phyloP scores from a whole-genome alignment of 2,329 filamentous ascomycete genomes.

The Pseudohalonectria lignicola region DNA sequence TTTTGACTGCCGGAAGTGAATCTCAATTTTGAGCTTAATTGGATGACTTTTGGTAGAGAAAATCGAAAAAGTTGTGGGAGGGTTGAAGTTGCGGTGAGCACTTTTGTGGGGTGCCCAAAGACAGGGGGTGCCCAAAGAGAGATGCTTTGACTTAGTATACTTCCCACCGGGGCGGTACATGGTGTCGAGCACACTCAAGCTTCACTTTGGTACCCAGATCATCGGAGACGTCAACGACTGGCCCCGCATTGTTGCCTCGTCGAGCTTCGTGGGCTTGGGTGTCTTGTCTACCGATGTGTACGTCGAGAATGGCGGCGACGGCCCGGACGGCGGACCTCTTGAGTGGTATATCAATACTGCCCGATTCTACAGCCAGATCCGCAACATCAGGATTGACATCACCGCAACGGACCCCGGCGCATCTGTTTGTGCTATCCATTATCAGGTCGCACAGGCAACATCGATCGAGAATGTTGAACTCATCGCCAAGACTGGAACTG shows the following conservation, averaged over 20 bases:
- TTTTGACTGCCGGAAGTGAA: no score
- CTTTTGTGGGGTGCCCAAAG: no score
- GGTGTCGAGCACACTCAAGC: not conserved
- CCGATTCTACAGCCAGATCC: slow-evolving; percentile 42
- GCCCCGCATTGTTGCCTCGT: not conserved
- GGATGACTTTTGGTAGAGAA: no score
- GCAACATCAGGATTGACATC: slow-evolving; percentile 39
- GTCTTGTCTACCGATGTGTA: slow-evolving; percentile 3
- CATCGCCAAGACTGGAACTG: slow-evolving; percentile 39
- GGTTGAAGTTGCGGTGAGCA: no score
- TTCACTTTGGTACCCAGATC: slow-evolving; percentile 3
- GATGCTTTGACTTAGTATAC: no score
- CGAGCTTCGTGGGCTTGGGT: slow-evolving; percentile 4
- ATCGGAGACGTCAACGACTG: slow-evolving; percentile 3
- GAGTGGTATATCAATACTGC: slow-evolving; percentile 20
- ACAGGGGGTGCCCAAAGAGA: no score
- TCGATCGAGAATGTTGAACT: slow-evolving; percentile 49
- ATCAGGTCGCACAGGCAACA: slow-evolving; percentile 8
- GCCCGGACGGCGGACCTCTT: not conserved
- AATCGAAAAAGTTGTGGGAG: no score
- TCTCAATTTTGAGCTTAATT: no score
- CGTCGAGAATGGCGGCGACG: not conserved
- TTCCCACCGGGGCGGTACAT: slow-evolving; percentile 3
- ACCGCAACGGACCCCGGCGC: no score
- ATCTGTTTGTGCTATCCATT: slow-evolving; percentile 4